Percentiles rank a stretch among this genome's conserved stretches.
Conservation (phyloP, 495 filamentous ascomycete species). For the Xylaria nigripes region DNA sequence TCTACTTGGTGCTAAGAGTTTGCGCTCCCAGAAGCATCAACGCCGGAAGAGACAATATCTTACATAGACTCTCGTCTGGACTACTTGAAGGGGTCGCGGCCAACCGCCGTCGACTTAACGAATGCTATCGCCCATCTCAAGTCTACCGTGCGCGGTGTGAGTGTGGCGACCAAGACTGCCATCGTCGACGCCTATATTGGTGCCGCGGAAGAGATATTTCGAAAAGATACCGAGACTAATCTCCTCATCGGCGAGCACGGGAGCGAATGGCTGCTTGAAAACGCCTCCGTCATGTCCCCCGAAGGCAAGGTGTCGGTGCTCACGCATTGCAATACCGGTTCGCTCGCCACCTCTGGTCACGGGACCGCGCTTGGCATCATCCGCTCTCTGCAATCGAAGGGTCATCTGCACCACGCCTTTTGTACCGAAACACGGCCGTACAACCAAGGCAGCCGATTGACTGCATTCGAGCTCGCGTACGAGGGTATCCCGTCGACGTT, state of each 20-base stretch:
- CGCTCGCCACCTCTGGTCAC: constrained; percentile 91
- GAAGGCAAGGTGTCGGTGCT: constrained; percentile 58
- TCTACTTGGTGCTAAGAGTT: not conserved
- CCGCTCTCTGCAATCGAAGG: constrained; percentile 62
- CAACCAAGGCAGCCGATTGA: constrained; percentile 92
- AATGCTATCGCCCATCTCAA: constrained; percentile 82
- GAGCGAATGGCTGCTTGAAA: constrained; percentile 65
- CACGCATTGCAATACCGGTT: constrained; percentile 98
- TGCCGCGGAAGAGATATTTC: constrained; percentile 78
- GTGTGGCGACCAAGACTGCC: constrained; percentile 26
- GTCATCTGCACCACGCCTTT: constrained; percentile 66
- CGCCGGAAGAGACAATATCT: constrained; percentile 48
- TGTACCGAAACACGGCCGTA: constrained; percentile 97
- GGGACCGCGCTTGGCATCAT: constrained; percentile 93
- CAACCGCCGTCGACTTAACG: constrained; percentile 88
- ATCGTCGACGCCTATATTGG: constrained; percentile 60
- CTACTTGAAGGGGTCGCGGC: constrained; percentile 77
- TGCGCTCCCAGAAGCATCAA: constrained; percentile 19
- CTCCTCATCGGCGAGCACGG: constrained; percentile 73
- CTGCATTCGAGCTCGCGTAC: constrained; percentile 90
- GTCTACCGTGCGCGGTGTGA: constrained; percentile 38
- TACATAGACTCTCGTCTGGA: constrained; percentile 68
- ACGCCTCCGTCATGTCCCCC: constrained; percentile 31
- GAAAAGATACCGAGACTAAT: constrained; percentile 82
- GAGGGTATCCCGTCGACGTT: constrained; percentile 88